Percentiles rank a stretch among this genome's conserved stretches.
phyloP scores from a whole-genome alignment of 176 grass and related monocot species.

The Urochloa ruziziensis region DNA sequence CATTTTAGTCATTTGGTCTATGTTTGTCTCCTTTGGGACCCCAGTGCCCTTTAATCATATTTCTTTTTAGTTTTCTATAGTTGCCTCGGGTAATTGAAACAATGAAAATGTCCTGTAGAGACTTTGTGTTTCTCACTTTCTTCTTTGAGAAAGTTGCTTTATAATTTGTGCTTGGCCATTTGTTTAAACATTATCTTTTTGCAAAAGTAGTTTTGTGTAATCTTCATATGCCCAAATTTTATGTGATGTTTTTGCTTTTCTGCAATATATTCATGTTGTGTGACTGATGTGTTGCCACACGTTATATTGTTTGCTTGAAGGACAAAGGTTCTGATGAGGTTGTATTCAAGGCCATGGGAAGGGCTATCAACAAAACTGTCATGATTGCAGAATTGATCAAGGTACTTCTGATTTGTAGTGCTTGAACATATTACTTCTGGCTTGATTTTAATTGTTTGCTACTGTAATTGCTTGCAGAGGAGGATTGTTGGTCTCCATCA shows the following conservation, averaged over 20 bases:
- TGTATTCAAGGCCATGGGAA: slow-evolving; percentile 98
- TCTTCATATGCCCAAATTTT: background rate
- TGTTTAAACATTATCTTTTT: background rate
- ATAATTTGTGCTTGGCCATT: background rate
- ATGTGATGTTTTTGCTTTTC: background rate
- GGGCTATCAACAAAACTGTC: slow-evolving; percentile 98
- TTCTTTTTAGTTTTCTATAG: background rate
- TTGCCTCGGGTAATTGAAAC: background rate
- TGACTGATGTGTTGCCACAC: slow-evolving; percentile 19
- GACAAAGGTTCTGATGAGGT: slow-evolving; percentile 93
- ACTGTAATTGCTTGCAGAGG: slow-evolving; percentile 51
- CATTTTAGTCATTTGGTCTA: background rate
- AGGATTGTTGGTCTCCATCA: slow-evolving; percentile 97
- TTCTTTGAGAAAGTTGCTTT: background rate
- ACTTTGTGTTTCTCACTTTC: background rate
- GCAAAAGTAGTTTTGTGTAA: background rate
- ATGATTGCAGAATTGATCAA: slow-evolving; percentile 98
- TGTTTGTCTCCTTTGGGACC: background rate
- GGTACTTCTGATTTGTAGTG: slow-evolving; percentile 41
- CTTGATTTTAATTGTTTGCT: background rate
- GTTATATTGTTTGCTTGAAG: slow-evolving; percentile 48
- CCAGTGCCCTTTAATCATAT: background rate
- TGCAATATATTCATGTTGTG: background rate
- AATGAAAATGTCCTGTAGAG: background rate
- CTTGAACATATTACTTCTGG: slow-evolving; percentile 7